These are phyloP conservation scores for Biscutella laevigata DNA, from an alignment of 441 rosid species.

Conservation along the genomic window DNA sequence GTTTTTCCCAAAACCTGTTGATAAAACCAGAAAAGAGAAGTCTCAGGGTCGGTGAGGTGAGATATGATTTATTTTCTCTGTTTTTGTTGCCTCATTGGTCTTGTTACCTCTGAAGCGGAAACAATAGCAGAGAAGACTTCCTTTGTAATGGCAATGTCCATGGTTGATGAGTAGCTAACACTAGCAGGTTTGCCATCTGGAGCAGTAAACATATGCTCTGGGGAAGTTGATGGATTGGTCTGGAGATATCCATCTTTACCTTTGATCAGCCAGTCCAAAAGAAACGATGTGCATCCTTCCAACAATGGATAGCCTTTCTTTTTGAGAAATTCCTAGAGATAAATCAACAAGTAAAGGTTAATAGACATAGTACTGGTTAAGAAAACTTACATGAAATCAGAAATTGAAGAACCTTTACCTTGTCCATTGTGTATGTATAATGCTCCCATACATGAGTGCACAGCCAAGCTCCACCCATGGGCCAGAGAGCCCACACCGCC, in stretches of 20 bases:
- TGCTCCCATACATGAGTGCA: constrained; percentile 74
- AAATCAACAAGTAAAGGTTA: not conserved
- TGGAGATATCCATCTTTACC: constrained; percentile 64
- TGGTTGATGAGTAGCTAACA: constrained; percentile 90
- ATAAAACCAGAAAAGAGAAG: constrained; percentile 11
- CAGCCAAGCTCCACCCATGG: constrained; percentile 81
- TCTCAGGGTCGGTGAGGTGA: constrained; percentile 17
- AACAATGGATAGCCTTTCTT: constrained; percentile 69
- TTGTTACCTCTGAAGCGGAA: constrained; percentile 69
- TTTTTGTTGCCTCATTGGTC: not conserved
- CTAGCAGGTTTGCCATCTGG: constrained; percentile 65
- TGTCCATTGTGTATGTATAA: constrained; percentile 54
- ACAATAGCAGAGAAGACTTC: constrained; percentile 60
- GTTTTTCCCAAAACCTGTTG: constrained; percentile 56
- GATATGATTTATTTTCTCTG: not conserved
- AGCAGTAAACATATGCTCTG: constrained; percentile 73
- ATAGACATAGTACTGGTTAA: not conserved
- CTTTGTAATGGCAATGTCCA: constrained; percentile 78
- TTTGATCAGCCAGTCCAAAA: constrained; percentile 89
- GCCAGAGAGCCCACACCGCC: constrained; percentile 68
- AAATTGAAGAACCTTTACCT: constrained; percentile 30
- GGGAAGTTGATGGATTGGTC: constrained; percentile 95
- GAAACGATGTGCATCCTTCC: constrained; percentile 73
- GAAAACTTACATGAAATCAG: not conserved
- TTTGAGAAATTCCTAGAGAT: constrained; percentile 58